Conservation (phyloP, 306 rosid species). For the Lupinus albus region DNA sequence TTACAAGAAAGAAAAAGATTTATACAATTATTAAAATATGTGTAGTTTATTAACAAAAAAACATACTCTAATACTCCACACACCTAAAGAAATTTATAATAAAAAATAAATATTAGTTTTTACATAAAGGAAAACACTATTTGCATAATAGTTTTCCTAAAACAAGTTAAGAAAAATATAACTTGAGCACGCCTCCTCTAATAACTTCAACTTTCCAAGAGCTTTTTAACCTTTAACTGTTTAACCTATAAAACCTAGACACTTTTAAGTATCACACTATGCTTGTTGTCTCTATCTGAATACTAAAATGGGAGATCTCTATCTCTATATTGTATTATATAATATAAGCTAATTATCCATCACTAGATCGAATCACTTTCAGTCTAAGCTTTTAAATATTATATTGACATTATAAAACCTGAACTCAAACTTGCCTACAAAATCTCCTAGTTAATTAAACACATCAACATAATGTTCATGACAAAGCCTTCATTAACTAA, state of each 20-base stretch:
- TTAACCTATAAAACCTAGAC: constrained; percentile 33
- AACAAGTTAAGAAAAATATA: constrained; percentile 24
- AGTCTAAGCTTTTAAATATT: constrained; percentile 6
- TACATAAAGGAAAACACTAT: too few relatives aligned
- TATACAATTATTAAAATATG: too few relatives aligned
- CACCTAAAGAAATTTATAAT: too few relatives aligned
- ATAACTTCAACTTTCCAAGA: constrained; percentile 14
- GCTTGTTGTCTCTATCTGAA: constrained; percentile 42
- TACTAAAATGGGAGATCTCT: constrained; percentile 24
- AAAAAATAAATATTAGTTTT: too few relatives aligned
- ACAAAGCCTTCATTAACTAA: constrained; percentile 9
- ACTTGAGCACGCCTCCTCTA: constrained; percentile 29
- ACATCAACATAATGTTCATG: constrained; percentile 20
- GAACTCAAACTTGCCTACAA: constrained; percentile 49
- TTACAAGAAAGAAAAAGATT: too few relatives aligned
- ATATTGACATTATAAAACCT: constrained; percentile 28
- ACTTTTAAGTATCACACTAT: constrained; percentile 32
- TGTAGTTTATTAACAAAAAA: too few relatives aligned
- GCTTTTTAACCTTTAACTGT: constrained; percentile 9
- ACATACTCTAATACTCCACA: too few relatives aligned
- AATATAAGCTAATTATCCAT: constrained; percentile 36
- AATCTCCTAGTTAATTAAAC: constrained; percentile 19
- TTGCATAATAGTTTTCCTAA: too few relatives aligned
- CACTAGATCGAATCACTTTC: constrained; percentile 44
- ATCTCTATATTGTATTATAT: neutral